These are phyloP conservation scores for Daldinia vernicosa DNA, from an alignment of 495 filamentous ascomycete genomes.

Conservation along the genomic window DNA sequence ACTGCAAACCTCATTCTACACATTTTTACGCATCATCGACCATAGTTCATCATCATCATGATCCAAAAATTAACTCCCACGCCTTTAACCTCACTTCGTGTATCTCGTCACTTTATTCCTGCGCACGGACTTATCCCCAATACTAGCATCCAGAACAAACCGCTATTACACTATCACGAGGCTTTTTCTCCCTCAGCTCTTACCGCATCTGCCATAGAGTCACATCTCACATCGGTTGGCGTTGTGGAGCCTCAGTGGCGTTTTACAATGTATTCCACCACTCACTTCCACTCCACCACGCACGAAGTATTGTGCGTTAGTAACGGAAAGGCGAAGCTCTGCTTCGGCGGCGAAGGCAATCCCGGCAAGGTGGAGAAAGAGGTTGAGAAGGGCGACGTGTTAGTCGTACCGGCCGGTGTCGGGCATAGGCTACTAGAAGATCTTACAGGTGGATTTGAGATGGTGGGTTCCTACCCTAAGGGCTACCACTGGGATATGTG, in stretches of 20 bases:
- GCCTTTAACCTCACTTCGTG: conserved; percentile 57
- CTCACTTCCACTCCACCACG: conserved; percentile 72
- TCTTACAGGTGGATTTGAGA: conserved; percentile 61
- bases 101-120: conserved; percentile 68
- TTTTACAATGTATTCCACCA: conserved; percentile 70
- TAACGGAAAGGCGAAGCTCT: conserved; percentile 66
- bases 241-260: conserved; percentile 71
- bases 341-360: conserved; percentile 73
- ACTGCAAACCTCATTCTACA: no score
- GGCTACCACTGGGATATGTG: conserved; percentile 74
- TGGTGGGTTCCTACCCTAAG: conserved; percentile 72
- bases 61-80: conserved; percentile 54
- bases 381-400: conserved; percentile 68
- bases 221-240: conserved; percentile 59
- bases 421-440: conserved; percentile 69
- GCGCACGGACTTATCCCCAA: conserved; percentile 68
- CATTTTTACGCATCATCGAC: background rate
- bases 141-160: conserved; percentile 69
- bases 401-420: conserved; percentile 74
- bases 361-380: conserved; percentile 62
- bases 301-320: conserved; percentile 73
- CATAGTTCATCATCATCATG: conserved; percentile 1
- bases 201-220: conserved; percentile 58
- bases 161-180: conserved; percentile 61
- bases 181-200: conserved; percentile 23